A percentile compares a stretch with the other conserved stretches of the same genome.
Conservation (phyloP, 192 early-diverging fungal species). For the Coemansia furcata region DNA sequence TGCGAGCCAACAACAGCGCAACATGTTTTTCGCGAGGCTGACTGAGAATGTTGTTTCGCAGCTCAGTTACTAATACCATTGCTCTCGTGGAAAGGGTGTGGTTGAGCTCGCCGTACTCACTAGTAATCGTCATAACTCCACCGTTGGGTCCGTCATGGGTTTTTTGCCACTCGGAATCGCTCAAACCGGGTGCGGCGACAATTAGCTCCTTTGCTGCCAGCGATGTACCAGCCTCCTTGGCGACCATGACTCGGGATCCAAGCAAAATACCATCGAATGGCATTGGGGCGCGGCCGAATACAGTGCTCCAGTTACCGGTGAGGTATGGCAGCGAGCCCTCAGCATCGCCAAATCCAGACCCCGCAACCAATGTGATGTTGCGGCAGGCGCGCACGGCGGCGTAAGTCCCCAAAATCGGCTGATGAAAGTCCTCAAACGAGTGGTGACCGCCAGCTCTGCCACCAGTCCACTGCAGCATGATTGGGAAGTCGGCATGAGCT, state of each 20-base stretch:
- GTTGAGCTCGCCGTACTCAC: conserved; percentile 91
- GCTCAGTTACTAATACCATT: conserved; percentile 72
- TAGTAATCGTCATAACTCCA: conserved; percentile 81
- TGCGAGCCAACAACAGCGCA: conserved; percentile 60
- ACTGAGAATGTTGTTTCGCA: conserved; percentile 76
- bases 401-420: conserved; percentile 76
- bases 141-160: conserved; percentile 75
- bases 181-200: conserved; percentile 75
- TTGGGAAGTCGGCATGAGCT: conserved; percentile 78
- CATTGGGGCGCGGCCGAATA: conserved; percentile 86
- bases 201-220: conserved; percentile 83
- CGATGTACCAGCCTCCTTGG: conserved; percentile 81
- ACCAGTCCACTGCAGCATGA: conserved; percentile 96
- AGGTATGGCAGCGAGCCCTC: conserved; percentile 86
- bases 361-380: conserved; percentile 88
- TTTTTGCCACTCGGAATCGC: conserved; percentile 78
- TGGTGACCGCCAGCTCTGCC: conserved; percentile 96
- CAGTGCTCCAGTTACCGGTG: conserved; percentile 86
- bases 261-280: conserved; percentile 93
- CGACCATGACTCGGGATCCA: conserved; percentile 95
- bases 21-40: conserved; percentile 82
- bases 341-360: conserved; percentile 88
- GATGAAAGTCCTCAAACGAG: conserved; percentile 94
- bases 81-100: conserved; percentile 91
- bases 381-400: conserved; percentile 63